These are phyloP conservation scores for Chrysoporthe austroafricana DNA, from an alignment of 2,329 filamentous ascomycete genomes.

Conservation along the genomic window DNA sequence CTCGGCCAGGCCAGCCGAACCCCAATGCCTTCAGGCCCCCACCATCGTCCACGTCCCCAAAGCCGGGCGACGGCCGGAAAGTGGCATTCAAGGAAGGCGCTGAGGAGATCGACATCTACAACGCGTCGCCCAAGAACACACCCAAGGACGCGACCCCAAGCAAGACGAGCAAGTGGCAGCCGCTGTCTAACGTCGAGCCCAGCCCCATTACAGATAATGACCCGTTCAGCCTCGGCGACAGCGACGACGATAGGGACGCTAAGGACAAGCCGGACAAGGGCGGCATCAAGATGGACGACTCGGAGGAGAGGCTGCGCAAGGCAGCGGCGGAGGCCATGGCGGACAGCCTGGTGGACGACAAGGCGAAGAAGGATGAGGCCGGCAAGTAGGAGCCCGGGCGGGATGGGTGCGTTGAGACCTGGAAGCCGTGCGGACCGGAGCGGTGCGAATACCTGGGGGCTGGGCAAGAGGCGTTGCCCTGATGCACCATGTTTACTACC, in stretches of 20 bases:
- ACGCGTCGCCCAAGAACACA: slow-evolving; percentile 60
- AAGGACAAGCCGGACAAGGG: slow-evolving; percentile 64
- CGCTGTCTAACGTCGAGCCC: slow-evolving; percentile 82
- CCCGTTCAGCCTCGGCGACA: slow-evolving; percentile 94
- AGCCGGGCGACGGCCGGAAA: slow-evolving; percentile 52
- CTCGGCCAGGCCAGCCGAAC: slow-evolving; percentile 60
- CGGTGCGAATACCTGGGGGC: not conserved
- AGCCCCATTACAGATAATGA: slow-evolving; percentile 88
- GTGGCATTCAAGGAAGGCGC: slow-evolving; percentile 65
- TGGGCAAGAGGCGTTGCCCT: not conserved
- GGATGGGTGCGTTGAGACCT: not conserved
- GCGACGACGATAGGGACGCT: slow-evolving; percentile 84
- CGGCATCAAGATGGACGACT: slow-evolving; percentile 57
- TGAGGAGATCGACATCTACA: slow-evolving; percentile 81
- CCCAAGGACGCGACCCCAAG: slow-evolving; percentile 54
- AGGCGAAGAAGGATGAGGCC: slow-evolving; percentile 36
- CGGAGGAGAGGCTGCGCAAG: slow-evolving; percentile 66
- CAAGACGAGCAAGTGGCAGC: slow-evolving; percentile 96
- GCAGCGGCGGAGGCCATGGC: slow-evolving; percentile 66
- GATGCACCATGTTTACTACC: not conserved
- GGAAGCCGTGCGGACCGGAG: not conserved
- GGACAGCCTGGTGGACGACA: slow-evolving; percentile 55
- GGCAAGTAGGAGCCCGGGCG: slow-evolving; percentile 36
- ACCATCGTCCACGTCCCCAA: slow-evolving; percentile 56
- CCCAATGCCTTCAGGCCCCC: slow-evolving; percentile 78